phyloP scores from a whole-genome alignment of 1,139 yeast species.

The Debaryomyces sp. region DNA sequence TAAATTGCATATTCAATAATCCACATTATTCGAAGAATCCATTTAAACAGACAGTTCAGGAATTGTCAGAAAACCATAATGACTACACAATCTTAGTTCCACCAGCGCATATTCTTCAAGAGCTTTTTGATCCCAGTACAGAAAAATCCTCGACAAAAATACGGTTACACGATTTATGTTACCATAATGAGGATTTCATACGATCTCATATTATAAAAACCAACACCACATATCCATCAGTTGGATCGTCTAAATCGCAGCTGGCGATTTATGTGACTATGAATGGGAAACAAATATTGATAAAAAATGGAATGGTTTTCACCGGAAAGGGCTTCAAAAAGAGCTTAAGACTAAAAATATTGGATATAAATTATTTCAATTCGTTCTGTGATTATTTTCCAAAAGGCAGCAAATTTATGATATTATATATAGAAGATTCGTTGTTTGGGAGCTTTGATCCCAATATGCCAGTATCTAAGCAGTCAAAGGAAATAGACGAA shows the following conservation, averaged over 20 bases:
- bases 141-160: constrained; percentile 28
- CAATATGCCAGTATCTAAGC: not conserved
- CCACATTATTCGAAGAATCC: constrained; percentile 57
- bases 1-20: constrained; percentile 70
- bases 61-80: constrained; percentile 42
- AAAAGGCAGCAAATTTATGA: constrained; percentile 51
- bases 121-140: constrained; percentile 54
- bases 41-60: constrained; percentile 48
- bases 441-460: constrained; percentile 38
- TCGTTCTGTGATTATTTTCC: constrained; percentile 52
- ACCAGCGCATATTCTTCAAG: constrained; percentile 51
- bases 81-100: constrained; percentile 66
- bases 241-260: constrained; percentile 40
- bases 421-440: constrained; percentile 56
- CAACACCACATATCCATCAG: constrained; percentile 19
- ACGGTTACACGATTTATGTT: constrained; percentile 58
- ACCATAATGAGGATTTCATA: constrained; percentile 62
- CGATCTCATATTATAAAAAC: constrained; percentile 66
- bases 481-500: not conserved
- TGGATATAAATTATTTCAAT: constrained; percentile 44
- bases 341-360: constrained; percentile 48
- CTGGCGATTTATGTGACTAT: constrained; percentile 57
- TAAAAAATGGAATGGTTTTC: constrained; percentile 58
- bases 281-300: constrained; percentile 58
- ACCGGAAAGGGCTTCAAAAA: constrained; percentile 61